phyloP scores from a whole-genome alignment of 495 filamentous ascomycete species.

The Thozetella sp. region DNA sequence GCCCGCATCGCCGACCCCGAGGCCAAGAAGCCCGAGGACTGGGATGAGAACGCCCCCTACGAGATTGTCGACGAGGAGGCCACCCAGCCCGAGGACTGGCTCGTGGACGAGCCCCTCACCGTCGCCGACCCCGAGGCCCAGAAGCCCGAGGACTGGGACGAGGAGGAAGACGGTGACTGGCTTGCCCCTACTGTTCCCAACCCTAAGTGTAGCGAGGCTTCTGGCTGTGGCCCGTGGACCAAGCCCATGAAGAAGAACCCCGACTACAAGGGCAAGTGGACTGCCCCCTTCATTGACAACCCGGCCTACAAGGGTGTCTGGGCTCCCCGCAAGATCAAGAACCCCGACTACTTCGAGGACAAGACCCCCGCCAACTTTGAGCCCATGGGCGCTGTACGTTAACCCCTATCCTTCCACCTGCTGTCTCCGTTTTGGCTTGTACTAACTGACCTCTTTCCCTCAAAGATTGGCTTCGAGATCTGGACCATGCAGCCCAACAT shows the following conservation, averaged over 20 bases:
- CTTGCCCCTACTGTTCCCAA: constrained; percentile 90
- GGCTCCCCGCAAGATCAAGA: constrained; percentile 93
- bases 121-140: constrained; percentile 94
- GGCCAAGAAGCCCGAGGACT: constrained; percentile 95
- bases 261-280: constrained; percentile 99
- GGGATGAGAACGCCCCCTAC: constrained; percentile 98
- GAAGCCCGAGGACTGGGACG: constrained; percentile 99
- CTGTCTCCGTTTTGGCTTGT: background rate
- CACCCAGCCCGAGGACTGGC: constrained; percentile 91
- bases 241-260: constrained; percentile 95
- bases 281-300: constrained; percentile 93
- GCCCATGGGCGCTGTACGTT: constrained; percentile 92
- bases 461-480: constrained; percentile 92
- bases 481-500: constrained; percentile 99
- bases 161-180: constrained; percentile 99
- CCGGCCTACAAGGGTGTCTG: constrained; percentile 97
- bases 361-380: constrained; percentile 96
- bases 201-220: constrained; percentile 91
- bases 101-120: constrained; percentile 84
- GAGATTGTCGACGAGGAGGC: constrained; percentile 95
- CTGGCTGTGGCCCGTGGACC: constrained; percentile 94
- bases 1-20: constrained; percentile 87
- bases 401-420: background rate
- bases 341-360: constrained; percentile 97
- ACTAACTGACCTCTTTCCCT: constrained; percentile 14